Conservation (phyloP, 192 early-diverging fungal species). For the Lobosporangium transversale region DNA sequence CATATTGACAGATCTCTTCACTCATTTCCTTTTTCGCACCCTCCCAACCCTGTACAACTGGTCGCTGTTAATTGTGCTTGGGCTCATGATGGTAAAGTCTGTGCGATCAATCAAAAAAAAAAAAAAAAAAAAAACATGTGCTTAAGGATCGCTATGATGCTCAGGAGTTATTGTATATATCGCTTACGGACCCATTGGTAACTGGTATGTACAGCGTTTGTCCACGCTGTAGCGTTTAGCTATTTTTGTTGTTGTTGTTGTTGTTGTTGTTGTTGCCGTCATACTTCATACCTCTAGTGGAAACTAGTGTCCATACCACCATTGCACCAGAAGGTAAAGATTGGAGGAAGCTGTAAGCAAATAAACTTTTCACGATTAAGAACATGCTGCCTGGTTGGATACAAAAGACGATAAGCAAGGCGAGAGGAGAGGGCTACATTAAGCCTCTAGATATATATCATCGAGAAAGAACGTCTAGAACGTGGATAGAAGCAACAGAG, state of each 20-base stretch:
- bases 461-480: constrained; percentile 33
- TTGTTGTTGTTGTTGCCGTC: too few species aligned
- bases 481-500: constrained; percentile 7
- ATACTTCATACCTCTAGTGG: too few species aligned
- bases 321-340: constrained; percentile 50
- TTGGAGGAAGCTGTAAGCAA: constrained; percentile 19
- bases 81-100: constrained; percentile 80
- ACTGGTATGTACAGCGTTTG: constrained; percentile 73
- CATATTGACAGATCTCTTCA: constrained; percentile 71
- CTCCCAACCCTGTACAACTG: constrained; percentile 88
- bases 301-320: constrained; percentile 63
- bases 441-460: constrained; percentile 13
- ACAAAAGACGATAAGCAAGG: constrained; percentile 19
- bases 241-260: too few species aligned
- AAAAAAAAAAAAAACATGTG: constrained; percentile 83
- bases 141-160: constrained; percentile 80
- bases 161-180: constrained; percentile 86
- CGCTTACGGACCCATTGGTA: constrained; percentile 84
- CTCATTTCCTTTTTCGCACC: constrained; percentile 87
- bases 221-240: constrained; percentile 69
- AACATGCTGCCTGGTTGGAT: constrained; percentile 31
- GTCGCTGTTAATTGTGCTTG: constrained; percentile 80
- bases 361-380: constrained; percentile 12
- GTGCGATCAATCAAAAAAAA: constrained; percentile 81
- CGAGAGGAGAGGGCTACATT: constrained; percentile 12